Conservation (phyloP, 306 rosid genomes). For the Vicia sativa region DNA sequence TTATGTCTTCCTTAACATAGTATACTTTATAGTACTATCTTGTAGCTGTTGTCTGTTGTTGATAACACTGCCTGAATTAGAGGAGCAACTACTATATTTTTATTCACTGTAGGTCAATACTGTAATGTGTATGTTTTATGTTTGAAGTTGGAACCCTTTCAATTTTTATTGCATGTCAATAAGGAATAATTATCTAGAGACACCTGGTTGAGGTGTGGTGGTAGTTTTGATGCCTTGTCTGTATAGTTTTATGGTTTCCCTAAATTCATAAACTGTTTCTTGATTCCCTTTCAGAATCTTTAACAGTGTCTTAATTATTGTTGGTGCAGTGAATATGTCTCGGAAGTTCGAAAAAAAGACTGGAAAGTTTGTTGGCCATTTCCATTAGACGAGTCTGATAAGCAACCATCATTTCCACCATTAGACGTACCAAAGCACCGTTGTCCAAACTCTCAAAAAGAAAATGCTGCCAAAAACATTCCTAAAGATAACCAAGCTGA, state of each 20-base stretch:
- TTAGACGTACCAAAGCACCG: slow-evolving; percentile 58
- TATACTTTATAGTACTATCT: neutral
- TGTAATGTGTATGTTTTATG: slow-evolving; percentile 5
- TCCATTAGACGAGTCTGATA: slow-evolving; percentile 54
- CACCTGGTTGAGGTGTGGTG: neutral
- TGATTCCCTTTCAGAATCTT: slow-evolving; percentile 33
- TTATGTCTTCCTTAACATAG: neutral
- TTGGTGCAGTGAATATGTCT: slow-evolving; percentile 80
- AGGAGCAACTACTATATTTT: slow-evolving; percentile 23
- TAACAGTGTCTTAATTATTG: slow-evolving; percentile 34
- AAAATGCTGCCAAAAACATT: slow-evolving; percentile 45
- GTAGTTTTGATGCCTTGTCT: neutral
- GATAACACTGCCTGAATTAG: slow-evolving; percentile 14
- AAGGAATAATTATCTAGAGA: slow-evolving; percentile 30
- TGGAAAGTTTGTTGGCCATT: slow-evolving; percentile 91
- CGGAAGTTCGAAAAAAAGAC: slow-evolving; percentile 76
- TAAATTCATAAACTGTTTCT: slow-evolving; percentile 23
- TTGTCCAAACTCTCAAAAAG: slow-evolving; percentile 55
- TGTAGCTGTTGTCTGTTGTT: slow-evolving; percentile 25
- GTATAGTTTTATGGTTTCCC: neutral
- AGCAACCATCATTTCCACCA: slow-evolving; percentile 60
- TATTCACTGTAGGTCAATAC: slow-evolving; percentile 17
- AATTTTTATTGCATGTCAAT: slow-evolving; percentile 20
- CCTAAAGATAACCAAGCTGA: slow-evolving; percentile 39
- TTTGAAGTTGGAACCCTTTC: slow-evolving; percentile 21